A percentile compares a stretch with the other conserved stretches of the same genome.
These are phyloP conservation scores for Mycena kentingensis DNA, from an alignment of 768 basidiomycete genomes.

Conservation along the genomic window DNA sequence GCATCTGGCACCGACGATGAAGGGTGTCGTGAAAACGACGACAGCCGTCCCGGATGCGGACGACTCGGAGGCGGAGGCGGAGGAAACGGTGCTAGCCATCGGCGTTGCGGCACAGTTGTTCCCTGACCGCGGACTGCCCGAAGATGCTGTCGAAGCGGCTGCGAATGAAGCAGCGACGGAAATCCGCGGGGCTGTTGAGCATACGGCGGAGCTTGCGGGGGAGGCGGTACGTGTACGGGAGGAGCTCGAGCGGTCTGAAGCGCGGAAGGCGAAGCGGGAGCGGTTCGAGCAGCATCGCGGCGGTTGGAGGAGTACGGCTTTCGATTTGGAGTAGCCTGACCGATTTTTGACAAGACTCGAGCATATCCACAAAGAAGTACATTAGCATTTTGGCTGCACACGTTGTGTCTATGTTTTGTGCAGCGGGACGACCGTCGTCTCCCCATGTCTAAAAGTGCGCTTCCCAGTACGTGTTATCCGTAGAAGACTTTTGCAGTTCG, in stretches of 20 bases:
- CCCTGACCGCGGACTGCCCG: conserved; percentile 34
- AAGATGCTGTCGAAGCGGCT: conserved; percentile 25
- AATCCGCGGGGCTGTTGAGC: conserved; percentile 20
- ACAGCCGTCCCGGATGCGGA: conserved; percentile 19
- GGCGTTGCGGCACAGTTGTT: conserved; percentile 40
- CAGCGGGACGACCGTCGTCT: conserved; percentile 52
- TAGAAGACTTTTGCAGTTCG: conserved; percentile 59
- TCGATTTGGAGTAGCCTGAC: conserved; percentile 29
- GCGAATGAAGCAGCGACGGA: conserved; percentile 23
- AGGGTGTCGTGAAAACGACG: conserved; percentile 32
- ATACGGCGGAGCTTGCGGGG: conserved; percentile 4
- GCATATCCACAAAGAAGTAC: too few species aligned
- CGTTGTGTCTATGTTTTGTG: not conserved
- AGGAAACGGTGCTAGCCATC: conserved; percentile 37
- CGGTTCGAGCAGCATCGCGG: conserved; percentile 23
- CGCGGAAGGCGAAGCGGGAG: conserved; percentile 28
- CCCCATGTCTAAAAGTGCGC: conserved; percentile 55
- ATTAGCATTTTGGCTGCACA: too few species aligned
- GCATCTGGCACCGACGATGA: conserved; percentile 28
- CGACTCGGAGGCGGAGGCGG: not conserved
- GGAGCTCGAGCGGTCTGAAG: conserved; percentile 27
- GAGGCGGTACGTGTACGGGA: conserved; percentile 22
- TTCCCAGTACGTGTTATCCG: conserved; percentile 52
- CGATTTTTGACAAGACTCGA: not conserved
- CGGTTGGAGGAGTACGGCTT: conserved; percentile 39